phyloP scores from a whole-genome alignment of 2,329 filamentous ascomycete genomes.

The Epichloe sibirici region DNA sequence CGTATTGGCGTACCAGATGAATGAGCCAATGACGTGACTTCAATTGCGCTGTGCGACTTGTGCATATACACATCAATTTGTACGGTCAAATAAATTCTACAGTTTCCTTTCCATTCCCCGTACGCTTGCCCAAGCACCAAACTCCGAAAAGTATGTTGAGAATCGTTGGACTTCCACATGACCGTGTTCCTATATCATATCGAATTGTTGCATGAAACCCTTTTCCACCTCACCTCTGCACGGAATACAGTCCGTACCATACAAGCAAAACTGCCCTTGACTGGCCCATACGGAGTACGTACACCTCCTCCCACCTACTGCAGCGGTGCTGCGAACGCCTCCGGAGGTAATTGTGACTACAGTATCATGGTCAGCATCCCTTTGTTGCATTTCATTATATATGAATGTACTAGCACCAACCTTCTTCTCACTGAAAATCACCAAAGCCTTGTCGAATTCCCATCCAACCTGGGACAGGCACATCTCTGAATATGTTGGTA shows the following conservation, averaged over 20 bases:
- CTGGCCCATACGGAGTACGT: no score
- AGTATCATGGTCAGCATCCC: not conserved
- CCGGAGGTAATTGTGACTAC: constrained; percentile 15
- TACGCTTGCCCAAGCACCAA: not conserved
- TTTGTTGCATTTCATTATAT: not conserved
- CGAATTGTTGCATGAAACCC: no score
- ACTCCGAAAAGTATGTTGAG: constrained; percentile 2
- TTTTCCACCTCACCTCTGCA: no score
- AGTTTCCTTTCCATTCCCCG: not conserved
- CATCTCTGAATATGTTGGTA: constrained; percentile 62
- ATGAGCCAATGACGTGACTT: no score
- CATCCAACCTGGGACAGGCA: constrained; percentile 71
- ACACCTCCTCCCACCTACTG: constrained; percentile 1
- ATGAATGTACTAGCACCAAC: constrained; percentile 29
- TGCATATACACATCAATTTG: not conserved
- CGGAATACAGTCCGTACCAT: no score
- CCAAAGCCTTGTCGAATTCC: constrained; percentile 64
- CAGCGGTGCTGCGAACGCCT: constrained; percentile 13
- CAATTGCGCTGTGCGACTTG: not conserved
- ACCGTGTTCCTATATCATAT: no score
- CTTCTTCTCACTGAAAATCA: constrained; percentile 64
- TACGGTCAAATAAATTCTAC: not conserved
- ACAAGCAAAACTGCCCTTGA: not conserved
- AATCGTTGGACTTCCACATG: not conserved
- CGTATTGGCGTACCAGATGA: no score